These are phyloP conservation scores for Rhodosporidiobolus sp. DNA, from an alignment of 768 basidiomycete species.

Conservation along the genomic window DNA sequence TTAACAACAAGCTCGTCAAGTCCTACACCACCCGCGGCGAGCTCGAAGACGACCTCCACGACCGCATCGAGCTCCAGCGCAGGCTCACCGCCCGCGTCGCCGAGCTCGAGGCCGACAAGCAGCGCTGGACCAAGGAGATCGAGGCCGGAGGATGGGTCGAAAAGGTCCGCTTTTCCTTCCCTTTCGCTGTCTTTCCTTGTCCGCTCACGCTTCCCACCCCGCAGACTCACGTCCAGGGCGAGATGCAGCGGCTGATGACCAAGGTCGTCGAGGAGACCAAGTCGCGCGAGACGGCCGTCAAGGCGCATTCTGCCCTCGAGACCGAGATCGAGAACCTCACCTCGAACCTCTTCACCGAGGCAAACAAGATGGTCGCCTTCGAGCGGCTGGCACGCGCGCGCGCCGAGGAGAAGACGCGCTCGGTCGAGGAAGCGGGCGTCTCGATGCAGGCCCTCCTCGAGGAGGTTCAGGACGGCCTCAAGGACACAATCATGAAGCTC, in stretches of 20 bases:
- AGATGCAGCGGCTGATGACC: conserved; percentile 90
- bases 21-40: conserved; percentile 89
- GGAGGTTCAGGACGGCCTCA: conserved; percentile 38
- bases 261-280: conserved; percentile 92
- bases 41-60: conserved; percentile 83
- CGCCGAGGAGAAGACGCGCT: conserved; percentile 43
- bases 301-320: conserved; percentile 72
- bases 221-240: conserved; percentile 69
- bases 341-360: conserved; percentile 81
- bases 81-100: conserved; percentile 65
- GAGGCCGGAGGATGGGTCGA: conserved; percentile 91
- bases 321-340: conserved; percentile 92
- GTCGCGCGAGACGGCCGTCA: conserved; percentile 83
- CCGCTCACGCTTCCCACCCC: background rate
- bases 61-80: conserved; percentile 61
- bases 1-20: conserved; percentile 87
- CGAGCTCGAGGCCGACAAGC: conserved; percentile 77
- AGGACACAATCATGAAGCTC: conserved; percentile 38
- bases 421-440: conserved; percentile 40
- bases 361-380: conserved; percentile 97
- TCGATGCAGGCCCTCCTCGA: conserved; percentile 38
- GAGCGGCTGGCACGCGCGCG: conserved; percentile 65
- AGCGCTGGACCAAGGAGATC: conserved; percentile 80
- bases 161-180: conserved; percentile 52
- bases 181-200: background rate